A percentile compares a stretch with the other conserved stretches of the same genome.
Conservation (phyloP, 345 rosid genomes). For the Laguncularia racemosa region DNA sequence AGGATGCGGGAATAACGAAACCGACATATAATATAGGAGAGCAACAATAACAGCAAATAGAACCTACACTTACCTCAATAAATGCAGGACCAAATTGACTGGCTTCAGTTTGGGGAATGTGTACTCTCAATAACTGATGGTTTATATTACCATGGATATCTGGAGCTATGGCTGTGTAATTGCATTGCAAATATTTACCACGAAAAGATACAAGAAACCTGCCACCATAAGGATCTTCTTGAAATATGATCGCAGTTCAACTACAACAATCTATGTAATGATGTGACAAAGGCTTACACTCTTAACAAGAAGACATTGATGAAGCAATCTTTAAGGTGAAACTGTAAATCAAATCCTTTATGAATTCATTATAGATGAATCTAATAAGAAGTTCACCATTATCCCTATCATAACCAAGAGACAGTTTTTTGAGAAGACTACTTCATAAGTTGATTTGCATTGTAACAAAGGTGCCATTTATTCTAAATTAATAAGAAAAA, state of each 20-base stretch:
- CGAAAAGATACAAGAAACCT: constrained; percentile 87
- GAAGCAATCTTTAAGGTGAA: neutral
- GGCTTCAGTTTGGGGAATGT: constrained; percentile 45
- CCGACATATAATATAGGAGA: constrained; percentile 26
- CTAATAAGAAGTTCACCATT: too few relatives aligned
- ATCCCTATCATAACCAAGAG: too few relatives aligned
- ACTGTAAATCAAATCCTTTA: too few relatives aligned
- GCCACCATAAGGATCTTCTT: constrained; percentile 23
- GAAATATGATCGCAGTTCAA: constrained; percentile 2
- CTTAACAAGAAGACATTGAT: neutral
- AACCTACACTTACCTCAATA: constrained; percentile 54
- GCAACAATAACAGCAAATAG: neutral
- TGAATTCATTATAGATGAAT: too few relatives aligned
- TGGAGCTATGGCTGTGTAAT: constrained; percentile 43
- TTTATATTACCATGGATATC: constrained; percentile 20
- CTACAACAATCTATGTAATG: constrained; percentile 3
- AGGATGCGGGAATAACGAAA: constrained; percentile 3
- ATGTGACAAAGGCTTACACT: neutral
- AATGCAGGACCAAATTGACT: constrained; percentile 84
- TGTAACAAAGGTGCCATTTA: too few relatives aligned
- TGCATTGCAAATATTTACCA: constrained; percentile 74
- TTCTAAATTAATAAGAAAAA: too few relatives aligned
- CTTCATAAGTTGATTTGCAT: too few relatives aligned
- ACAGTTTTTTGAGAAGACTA: too few relatives aligned
- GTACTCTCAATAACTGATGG: constrained; percentile 61